phyloP scores from a whole-genome alignment of 805 yeast genomes.

The Yamadazyma paraphyllophila region DNA sequence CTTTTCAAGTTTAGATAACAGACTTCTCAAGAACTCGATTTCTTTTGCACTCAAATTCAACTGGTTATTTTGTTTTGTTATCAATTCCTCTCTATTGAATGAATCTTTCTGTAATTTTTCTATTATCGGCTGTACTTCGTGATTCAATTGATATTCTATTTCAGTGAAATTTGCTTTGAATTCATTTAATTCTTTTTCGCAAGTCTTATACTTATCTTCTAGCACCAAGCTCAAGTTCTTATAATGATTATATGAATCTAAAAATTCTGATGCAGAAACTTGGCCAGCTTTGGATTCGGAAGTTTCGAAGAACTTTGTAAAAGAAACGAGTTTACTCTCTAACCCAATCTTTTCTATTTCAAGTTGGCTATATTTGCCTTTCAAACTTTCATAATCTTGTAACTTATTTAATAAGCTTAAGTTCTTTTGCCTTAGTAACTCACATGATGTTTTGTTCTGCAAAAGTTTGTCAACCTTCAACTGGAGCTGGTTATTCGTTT shows the following conservation, averaged over 20 bases:
- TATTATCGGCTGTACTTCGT: slow-evolving; percentile 11
- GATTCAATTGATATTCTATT: slow-evolving; percentile 14
- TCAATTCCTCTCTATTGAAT: slow-evolving; percentile 15
- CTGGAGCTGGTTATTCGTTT: slow-evolving; percentile 52
- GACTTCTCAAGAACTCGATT: slow-evolving; percentile 54
- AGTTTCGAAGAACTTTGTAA: slow-evolving; percentile 31
- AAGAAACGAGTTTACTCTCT: slow-evolving; percentile 45
- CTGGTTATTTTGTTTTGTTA: slow-evolving; percentile 49
- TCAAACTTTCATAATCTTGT: slow-evolving; percentile 35
- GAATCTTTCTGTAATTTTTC: slow-evolving; percentile 13
- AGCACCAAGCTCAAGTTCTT: slow-evolving; percentile 31
- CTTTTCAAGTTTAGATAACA: slow-evolving; percentile 49
- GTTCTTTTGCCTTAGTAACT: slow-evolving; percentile 58
- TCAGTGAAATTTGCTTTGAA: slow-evolving; percentile 15
- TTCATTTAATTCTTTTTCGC: slow-evolving; percentile 19
- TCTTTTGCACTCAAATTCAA: slow-evolving; percentile 55
- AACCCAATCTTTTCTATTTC: slow-evolving; percentile 51
- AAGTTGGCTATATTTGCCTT: slow-evolving; percentile 45
- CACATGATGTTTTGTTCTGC: slow-evolving; percentile 47
- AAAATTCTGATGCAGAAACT: slow-evolving; percentile 29
- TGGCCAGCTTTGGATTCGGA: not conserved
- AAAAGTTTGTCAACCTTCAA: slow-evolving; percentile 50
- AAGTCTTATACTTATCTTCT: slow-evolving; percentile 35
- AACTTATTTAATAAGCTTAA: slow-evolving; percentile 39
- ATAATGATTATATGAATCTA: slow-evolving; percentile 18